phyloP scores from a whole-genome alignment of 208 protist species.

The Acanthamoeba lenticulata region DNA sequence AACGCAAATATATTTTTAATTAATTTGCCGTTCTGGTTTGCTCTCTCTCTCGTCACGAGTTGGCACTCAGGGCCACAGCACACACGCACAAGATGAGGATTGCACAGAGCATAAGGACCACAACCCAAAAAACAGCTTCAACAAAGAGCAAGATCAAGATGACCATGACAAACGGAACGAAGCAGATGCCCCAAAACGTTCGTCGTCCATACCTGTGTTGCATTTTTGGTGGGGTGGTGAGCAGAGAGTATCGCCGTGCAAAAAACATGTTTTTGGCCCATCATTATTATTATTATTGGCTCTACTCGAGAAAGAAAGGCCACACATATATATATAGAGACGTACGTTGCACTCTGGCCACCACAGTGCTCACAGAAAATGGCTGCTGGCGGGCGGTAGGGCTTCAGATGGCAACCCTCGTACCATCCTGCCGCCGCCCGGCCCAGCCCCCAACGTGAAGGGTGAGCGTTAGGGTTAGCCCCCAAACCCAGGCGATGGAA shows the following conservation, averaged over 20 bases:
- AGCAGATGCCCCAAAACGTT: constrained; percentile 59
- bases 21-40: too few species aligned
- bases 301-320: background rate
- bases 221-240: background rate
- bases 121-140: constrained; percentile 38
- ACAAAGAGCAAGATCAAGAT: constrained; percentile 26
- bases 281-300: too few species aligned
- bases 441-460: too few species aligned
- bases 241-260: background rate
- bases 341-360: background rate
- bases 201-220: background rate
- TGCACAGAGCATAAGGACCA: background rate
- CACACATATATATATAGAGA: background rate
- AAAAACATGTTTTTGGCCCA: background rate
- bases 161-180: constrained; percentile 28
- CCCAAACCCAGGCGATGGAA: background rate
- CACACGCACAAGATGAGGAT: background rate
- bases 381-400: background rate
- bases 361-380: constrained; percentile 22
- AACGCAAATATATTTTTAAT: too few species aligned
- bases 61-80: background rate
- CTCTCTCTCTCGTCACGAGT: too few species aligned
- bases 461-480: too few species aligned
- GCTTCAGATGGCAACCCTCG: background rate
- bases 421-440: background rate